Evolutionary conservation across 2,329 filamentous ascomycete genomes (phyloP).

Genomic region (Fusarium phyllophilum): DNA sequence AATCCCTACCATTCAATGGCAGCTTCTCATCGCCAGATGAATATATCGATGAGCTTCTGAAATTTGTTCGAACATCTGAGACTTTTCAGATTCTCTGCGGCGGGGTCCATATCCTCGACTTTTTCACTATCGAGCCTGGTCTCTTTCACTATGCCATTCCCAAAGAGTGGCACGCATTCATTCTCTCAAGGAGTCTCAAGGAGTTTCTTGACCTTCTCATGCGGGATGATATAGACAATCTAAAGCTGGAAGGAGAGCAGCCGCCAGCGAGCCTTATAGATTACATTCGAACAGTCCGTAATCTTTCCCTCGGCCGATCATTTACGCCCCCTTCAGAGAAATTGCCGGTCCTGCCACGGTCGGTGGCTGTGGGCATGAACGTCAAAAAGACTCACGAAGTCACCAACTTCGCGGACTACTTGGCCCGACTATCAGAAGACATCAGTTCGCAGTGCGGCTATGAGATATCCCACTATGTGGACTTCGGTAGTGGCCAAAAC

Average conservation of each 20-base stretch:
- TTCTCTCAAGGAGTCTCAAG: conserved; percentile 76
- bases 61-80: conserved; percentile 78
- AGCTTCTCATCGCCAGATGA: conserved; percentile 77
- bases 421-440: conserved; percentile 68
- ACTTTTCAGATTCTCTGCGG: conserved; percentile 91
- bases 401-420: conserved; percentile 85
- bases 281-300: conserved; percentile 78
- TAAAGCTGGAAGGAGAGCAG: conserved; percentile 41
- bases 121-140: conserved; percentile 86
- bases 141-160: conserved; percentile 83
- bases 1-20: conserved; percentile 73
- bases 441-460: conserved; percentile 67
- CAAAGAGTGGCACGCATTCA: conserved; percentile 82
- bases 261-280: conserved; percentile 70
- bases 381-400: conserved; percentile 97
- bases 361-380: conserved; percentile 90
- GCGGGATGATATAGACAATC: conserved; percentile 72
- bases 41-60: conserved; percentile 81
- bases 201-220: conserved; percentile 83
- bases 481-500: conserved; percentile 97
- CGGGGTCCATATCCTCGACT: conserved; percentile 96
- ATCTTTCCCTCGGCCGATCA: conserved; percentile 72
- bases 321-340: conserved; percentile 60
- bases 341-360: conserved; percentile 70
- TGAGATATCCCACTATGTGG: conserved; percentile 85